phyloP scores from a whole-genome alignment of 345 rosid genomes.

The Populus pruinosa region DNA sequence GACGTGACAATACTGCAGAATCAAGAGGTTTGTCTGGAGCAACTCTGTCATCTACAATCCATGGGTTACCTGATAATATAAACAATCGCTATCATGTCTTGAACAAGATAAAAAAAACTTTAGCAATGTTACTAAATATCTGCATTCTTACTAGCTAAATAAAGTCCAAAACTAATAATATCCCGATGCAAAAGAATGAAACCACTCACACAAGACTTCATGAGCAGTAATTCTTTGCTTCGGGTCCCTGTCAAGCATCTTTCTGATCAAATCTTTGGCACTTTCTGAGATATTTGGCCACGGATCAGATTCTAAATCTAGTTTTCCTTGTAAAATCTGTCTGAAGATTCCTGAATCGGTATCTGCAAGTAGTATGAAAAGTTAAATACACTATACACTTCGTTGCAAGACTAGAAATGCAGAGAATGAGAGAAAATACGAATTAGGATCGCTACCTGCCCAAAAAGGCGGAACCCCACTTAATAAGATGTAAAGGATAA shows the following conservation, averaged over 20 bases:
- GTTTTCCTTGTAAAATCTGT: conserved; percentile 78
- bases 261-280: conserved; percentile 77
- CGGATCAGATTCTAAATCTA: conserved; percentile 86
- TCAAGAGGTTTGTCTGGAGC: conserved; percentile 92
- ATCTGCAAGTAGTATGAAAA: conserved; percentile 44
- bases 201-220: conserved; percentile 73
- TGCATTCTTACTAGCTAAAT: background rate
- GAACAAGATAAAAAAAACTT: background rate
- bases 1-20: conserved; percentile 88
- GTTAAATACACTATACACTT: background rate
- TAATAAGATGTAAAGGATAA: conserved; percentile 87
- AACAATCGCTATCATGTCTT: conserved; percentile 3
- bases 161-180: background rate
- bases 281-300: conserved; percentile 91
- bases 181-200: conserved; percentile 5
- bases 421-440: background rate
- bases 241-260: conserved; percentile 93
- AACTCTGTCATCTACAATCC: conserved; percentile 87
- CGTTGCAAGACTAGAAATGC: background rate
- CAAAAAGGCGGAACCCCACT: conserved; percentile 97
- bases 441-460: conserved; percentile 53
- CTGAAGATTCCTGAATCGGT: conserved; percentile 95
- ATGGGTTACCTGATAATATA: conserved; percentile 71
- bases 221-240: conserved; percentile 77
- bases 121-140: background rate